Evolutionary conservation across 2,329 filamentous ascomycete genomes (phyloP).

Genomic region (Paracamarosporium sp.): DNA sequence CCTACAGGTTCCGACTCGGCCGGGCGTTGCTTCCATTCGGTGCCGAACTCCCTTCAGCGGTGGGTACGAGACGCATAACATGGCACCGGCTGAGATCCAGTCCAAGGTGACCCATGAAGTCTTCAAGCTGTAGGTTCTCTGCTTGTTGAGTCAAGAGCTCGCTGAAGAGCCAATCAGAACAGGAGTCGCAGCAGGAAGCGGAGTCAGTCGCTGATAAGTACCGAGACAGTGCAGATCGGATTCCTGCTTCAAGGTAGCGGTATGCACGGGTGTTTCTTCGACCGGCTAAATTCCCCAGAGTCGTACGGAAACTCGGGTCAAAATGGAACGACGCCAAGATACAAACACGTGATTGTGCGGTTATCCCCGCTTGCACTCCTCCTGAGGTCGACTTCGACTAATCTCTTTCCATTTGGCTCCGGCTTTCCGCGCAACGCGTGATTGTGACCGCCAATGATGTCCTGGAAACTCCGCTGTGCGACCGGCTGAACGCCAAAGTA

Average conservation of each 20-base stretch:
- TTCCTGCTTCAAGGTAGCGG: background rate
- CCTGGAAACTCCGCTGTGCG: too few relatives aligned
- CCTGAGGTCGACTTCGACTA: background rate
- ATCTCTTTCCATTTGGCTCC: background rate
- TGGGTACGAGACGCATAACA: background rate
- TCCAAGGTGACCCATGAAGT: conserved; percentile 16
- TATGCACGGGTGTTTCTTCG: background rate
- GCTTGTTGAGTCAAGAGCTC: background rate
- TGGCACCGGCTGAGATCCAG: background rate
- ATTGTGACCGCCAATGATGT: too few relatives aligned
- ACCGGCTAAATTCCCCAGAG: background rate
- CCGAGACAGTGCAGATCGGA: background rate
- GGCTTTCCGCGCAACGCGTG: background rate
- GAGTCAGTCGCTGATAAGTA: background rate
- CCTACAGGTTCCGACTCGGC: background rate
- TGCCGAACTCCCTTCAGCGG: background rate
- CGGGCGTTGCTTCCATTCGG: background rate
- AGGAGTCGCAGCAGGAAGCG: background rate
- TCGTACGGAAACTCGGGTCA: background rate
- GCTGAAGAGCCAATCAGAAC: background rate
- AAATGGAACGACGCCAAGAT: background rate
- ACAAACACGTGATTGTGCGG: background rate
- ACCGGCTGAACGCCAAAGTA: background rate
- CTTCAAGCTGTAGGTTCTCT: background rate
- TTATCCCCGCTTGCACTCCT: background rate